Percentiles rank a stretch among this genome's conserved stretches.
These are phyloP conservation scores for Beauveria pseudobassiana DNA, from an alignment of 2,329 filamentous ascomycete species.

Conservation along the genomic window DNA sequence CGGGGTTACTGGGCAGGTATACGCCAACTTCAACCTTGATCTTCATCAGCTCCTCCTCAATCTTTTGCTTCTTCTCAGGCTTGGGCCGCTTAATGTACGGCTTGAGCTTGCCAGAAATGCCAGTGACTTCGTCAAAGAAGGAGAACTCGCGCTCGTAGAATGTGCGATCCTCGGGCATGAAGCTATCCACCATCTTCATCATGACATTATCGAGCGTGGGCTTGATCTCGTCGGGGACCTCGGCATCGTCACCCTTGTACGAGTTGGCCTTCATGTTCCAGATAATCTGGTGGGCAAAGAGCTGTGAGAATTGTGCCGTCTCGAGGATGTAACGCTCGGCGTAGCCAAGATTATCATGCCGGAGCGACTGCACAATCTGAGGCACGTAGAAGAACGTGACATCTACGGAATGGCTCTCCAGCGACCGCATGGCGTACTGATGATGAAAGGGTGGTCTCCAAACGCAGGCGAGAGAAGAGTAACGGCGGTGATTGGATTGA, in stretches of 20 bases:
- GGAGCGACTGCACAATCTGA: constrained; percentile 90
- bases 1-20: constrained; percentile 93
- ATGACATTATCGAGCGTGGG: constrained; percentile 89
- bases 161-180: constrained; percentile 66
- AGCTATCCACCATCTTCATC: constrained; percentile 73
- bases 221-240: constrained; percentile 85
- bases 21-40: constrained; percentile 97
- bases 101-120: constrained; percentile 89
- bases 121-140: constrained; percentile 98
- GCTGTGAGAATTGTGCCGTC: constrained; percentile 93
- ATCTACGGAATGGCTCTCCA: constrained; percentile 93
- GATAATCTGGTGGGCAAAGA: constrained; percentile 98
- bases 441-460: constrained; percentile 81
- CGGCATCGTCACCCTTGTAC: constrained; percentile 92
- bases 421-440: constrained; percentile 95
- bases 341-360: constrained; percentile 89
- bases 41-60: constrained; percentile 94
- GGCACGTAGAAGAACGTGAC: constrained; percentile 98
- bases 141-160: constrained; percentile 94
- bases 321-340: constrained; percentile 95
- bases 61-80: constrained; percentile 97
- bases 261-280: constrained; percentile 99
- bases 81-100: constrained; percentile 88
- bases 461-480: constrained; percentile 91
- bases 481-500: constrained; percentile 87